Base-by-base conservation (phyloP, 2,329 filamentous ascomycete species). In the Nigrospora sphaerica region DNA sequence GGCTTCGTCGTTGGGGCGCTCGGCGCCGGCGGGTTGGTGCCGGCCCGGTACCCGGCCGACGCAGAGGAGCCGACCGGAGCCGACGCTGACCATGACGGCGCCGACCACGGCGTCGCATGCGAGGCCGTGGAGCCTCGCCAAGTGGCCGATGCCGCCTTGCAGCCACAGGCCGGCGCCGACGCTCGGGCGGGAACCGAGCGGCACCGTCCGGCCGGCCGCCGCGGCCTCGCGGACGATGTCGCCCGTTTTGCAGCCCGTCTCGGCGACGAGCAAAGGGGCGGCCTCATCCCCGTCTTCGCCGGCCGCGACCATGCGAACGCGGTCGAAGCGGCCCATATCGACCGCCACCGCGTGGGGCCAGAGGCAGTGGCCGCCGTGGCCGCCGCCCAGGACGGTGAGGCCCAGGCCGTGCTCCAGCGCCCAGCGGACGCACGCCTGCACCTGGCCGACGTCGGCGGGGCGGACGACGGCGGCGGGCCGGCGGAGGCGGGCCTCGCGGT, bases 131-230 rank as follows among this genome's bases (percentile, higher is more conserved):
- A 68, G 46, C 48, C 80, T 68, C 33, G 73, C 55, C n/a, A 81
- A 63, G 52, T 83, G 78, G 2, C 80, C 80, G 42, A 85, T 80
- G 44, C 81, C 80, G 36, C 81, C 81, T 65, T 85, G 80, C 40
- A 85, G 65, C 78, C 78, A 84, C 13, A 80, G 53, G 0, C 81
- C 81, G 0, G 77, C 73, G 3, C 81, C 81, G 23, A 85, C 78
- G 52, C 79, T 83, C 51, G 81, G 81, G 6, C 81, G 76, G 23
- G 77, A 58, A 3, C 81, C 81, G 3, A 85, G 58, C 0, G 81
- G 80, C 2, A 85, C 72, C 46, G 74, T 77, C 45, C 83, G 1
- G 2, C 72, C 75, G 0, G 52, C 64, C 2, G 47, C 61, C 66
- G 74, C 73, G 34, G 74, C 54, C 44, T 68, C 64, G 17, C 56